Evolutionary conservation across 352 stramenopile genomes (phyloP).

Genomic region (Globisporangium cederbergense): DNA sequence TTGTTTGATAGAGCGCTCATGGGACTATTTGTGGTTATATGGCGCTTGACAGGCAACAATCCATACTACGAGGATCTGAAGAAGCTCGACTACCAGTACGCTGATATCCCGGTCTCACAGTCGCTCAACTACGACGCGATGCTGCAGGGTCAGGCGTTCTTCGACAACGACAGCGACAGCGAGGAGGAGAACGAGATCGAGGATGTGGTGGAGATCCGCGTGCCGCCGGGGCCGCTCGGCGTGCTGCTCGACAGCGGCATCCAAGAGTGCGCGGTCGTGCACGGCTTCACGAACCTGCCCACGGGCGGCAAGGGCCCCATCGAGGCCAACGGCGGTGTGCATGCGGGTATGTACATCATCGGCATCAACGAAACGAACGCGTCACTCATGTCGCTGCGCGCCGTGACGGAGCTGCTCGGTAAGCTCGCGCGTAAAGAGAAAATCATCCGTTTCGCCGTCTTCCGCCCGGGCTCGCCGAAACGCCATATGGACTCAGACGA

Average conservation of each 20-base stretch:
- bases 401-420: slow-evolving; percentile 66
- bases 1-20: background rate
- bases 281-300: slow-evolving; percentile 71
- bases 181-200: slow-evolving; percentile 79
- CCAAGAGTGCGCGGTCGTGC: slow-evolving; percentile 73
- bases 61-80: slow-evolving; percentile 70
- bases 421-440: slow-evolving; percentile 78
- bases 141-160: slow-evolving; percentile 71
- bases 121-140: slow-evolving; percentile 48
- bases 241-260: slow-evolving; percentile 78
- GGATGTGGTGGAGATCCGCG: slow-evolving; percentile 66
- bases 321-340: slow-evolving; percentile 56
- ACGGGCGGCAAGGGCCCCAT: slow-evolving; percentile 61
- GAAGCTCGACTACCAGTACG: slow-evolving; percentile 70
- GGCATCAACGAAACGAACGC: slow-evolving; percentile 85
- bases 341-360: slow-evolving; percentile 84
- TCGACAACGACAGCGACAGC: slow-evolving; percentile 79
- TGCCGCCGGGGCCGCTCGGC: slow-evolving; percentile 68
- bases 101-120: slow-evolving; percentile 48
- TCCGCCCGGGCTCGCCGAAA: slow-evolving; percentile 49
- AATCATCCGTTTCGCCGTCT: slow-evolving; percentile 75
- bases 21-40: background rate
- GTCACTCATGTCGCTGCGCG: slow-evolving; percentile 74
- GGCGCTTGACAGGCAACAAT: slow-evolving; percentile 28
- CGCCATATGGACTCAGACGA: slow-evolving; percentile 39